Evolutionary conservation across 2,329 filamentous ascomycete genomes (phyloP).

Genomic region (Fonsecaea pedrosoi): DNA sequence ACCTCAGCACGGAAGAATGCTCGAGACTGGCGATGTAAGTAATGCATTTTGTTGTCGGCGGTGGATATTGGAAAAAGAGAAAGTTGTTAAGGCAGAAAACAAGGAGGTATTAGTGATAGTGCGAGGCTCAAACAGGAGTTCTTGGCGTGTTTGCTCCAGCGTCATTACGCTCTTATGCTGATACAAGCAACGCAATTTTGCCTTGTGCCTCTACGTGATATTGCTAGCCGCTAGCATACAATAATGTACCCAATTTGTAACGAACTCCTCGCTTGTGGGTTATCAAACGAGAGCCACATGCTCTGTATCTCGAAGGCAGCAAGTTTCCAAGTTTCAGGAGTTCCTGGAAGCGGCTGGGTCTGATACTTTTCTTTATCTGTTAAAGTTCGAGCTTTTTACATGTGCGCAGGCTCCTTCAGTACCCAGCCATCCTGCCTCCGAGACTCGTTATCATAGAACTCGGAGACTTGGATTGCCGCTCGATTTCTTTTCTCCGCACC

Average conservation of each 20-base stretch:
- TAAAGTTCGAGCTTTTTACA: not conserved
- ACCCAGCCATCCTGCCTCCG: not conserved
- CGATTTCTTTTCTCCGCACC: not conserved
- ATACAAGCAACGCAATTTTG: too few species aligned
- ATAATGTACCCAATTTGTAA: not conserved
- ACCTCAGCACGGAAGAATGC: constrained; percentile 33
- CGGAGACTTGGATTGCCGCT: not conserved
- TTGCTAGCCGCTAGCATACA: not conserved
- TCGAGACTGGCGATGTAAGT: constrained; percentile 37
- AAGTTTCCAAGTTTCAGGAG: not conserved
- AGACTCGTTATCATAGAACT: not conserved
- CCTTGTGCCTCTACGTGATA: not conserved
- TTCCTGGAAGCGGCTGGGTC: not conserved
- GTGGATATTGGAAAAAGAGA: constrained; percentile 25
- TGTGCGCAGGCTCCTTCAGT: not conserved
- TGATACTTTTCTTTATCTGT: not conserved
- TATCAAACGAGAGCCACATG: not conserved
- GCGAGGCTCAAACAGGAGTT: not conserved
- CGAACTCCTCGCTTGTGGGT: not conserved
- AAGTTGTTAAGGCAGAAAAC: not conserved
- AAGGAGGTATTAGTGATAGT: not conserved
- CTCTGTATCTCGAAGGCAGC: not conserved
- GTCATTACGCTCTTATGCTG: too few species aligned
- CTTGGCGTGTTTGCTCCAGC: constrained; percentile 23
- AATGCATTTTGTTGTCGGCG: constrained; percentile 39